Evolutionary conservation across 352 stramenopile genomes (phyloP), one percentile per base, ranked within the genome.

Genomic region (Globisporangium apiculatum): DNA sequence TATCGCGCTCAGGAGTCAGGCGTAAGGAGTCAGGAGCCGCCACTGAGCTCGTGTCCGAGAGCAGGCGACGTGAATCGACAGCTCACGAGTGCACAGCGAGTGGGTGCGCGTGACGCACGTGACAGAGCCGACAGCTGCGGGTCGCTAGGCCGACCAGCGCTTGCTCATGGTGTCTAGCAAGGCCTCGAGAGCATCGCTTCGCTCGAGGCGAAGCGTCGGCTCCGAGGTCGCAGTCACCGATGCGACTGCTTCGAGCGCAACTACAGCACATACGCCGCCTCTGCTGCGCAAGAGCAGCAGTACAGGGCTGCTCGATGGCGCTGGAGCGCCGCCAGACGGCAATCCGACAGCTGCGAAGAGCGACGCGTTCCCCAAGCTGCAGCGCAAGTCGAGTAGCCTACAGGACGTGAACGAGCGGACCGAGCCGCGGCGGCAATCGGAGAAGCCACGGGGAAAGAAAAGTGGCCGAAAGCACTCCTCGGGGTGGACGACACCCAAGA

Each of bases 271-370:
- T 11, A 48, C 0, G 17, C 61, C 55, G 4, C 58, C 55, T 2
- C 47, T 89, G 17, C 53, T 83, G 41, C 72, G 76, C 5, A 89
- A 89, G 63, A 87, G 73, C 60, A 87, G 75, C 41, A 87, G 75
- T 41, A 57, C 68, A 11, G 77, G 73, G 50, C 42, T 85, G 1
- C 42, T 89, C 0, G 79, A 87, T 35, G n/a, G 11, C 14, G 36
- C 7, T 60, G 18, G 10, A 8, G 43, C 9, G 53, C 55, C 49
- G 4, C 48, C 36, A 8, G 60, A 54, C 9, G 31, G 11, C 4
- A 31, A 31, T 31, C 24, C 24, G 2, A 31, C 24, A 31, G 24
- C 3, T 31, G 24, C 24, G 24, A 31, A 31, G 24, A 31, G 24
- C 7, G 49, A 64, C 6, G 49, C 31, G 17, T 64, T 71, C 6